phyloP scores from a whole-genome alignment of 345 rosid species.

The Microcos paniculata region DNA sequence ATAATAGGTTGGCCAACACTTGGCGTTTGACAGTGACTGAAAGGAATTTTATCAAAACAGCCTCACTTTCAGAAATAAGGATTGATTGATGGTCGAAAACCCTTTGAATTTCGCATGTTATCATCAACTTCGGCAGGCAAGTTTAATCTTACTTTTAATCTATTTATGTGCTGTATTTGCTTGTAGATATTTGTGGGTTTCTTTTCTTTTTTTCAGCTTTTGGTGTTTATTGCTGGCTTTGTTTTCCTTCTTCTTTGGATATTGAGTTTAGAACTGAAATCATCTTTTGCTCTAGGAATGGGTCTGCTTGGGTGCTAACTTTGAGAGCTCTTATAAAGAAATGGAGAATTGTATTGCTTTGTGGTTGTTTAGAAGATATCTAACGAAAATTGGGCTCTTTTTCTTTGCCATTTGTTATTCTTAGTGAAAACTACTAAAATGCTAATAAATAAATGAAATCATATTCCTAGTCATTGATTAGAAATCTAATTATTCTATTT shows the following conservation, averaged over 20 bases:
- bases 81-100: slow-evolving; percentile 66
- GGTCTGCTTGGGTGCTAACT: too few species aligned
- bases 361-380: neutral
- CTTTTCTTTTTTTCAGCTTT: neutral
- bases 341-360: neutral
- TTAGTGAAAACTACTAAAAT: neutral
- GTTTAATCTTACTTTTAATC: slow-evolving; percentile 13
- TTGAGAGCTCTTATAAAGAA: too few species aligned
- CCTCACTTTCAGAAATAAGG: slow-evolving; percentile 72
- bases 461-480: too few species aligned
- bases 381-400: neutral
- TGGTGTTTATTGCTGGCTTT: neutral
- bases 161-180: neutral
- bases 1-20: slow-evolving; percentile 64
- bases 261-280: neutral
- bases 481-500: too few species aligned
- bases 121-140: slow-evolving; percentile 79
- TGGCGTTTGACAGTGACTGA: slow-evolving; percentile 84
- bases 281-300: neutral
- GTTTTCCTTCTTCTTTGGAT: neutral
- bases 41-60: slow-evolving; percentile 84
- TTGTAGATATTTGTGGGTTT: neutral
- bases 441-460: neutral
- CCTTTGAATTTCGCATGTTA: slow-evolving; percentile 74
- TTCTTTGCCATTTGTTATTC: neutral